These are phyloP conservation scores for Naganishia kalamii DNA, from an alignment of 768 basidiomycete species.

Conservation along the genomic window DNA sequence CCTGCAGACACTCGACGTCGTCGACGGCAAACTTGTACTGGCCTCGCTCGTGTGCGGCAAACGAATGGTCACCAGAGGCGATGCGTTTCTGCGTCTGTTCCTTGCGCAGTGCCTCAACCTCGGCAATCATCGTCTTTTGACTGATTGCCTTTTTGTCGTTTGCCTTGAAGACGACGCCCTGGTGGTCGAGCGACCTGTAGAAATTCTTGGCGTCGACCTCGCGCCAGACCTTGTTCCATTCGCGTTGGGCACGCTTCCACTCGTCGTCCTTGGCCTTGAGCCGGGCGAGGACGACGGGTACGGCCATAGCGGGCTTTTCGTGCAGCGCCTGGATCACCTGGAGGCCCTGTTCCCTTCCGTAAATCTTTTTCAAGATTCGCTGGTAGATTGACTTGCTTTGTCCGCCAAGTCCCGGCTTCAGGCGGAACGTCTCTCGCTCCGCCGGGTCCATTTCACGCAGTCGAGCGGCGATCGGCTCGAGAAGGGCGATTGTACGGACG, in stretches of 20 bases:
- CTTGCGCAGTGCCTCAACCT: conserved; percentile 42
- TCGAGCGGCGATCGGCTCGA: conserved; percentile 77
- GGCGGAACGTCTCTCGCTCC: conserved; percentile 70
- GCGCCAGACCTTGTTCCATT: conserved; percentile 95
- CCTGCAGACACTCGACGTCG: conserved; percentile 74
- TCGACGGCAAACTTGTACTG: conserved; percentile 77
- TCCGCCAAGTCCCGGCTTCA: conserved; percentile 84
- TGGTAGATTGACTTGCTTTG: conserved; percentile 80
- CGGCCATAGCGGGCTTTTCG: conserved; percentile 80
- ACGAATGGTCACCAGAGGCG: conserved; percentile 39
- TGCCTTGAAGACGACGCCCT: conserved; percentile 86
- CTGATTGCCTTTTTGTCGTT: conserved; percentile 69
- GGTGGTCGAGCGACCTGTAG: conserved; percentile 94
- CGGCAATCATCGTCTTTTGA: conserved; percentile 43
- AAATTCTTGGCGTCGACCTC: conserved; percentile 94
- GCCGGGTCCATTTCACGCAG: conserved; percentile 84
- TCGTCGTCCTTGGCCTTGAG: conserved; percentile 93
- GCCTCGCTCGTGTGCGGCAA: conserved; percentile 53
- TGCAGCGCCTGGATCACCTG: conserved; percentile 61
- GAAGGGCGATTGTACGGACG: conserved; percentile 76
- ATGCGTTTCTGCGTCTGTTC: conserved; percentile 46
- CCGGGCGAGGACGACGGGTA: conserved; percentile 82
- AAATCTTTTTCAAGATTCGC: conserved; percentile 87
- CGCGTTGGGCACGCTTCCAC: conserved; percentile 87
- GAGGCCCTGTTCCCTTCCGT: conserved; percentile 55